These are phyloP conservation scores for Cucumis sativus DNA, from an alignment of 306 rosid species.

Conservation along the genomic window DNA sequence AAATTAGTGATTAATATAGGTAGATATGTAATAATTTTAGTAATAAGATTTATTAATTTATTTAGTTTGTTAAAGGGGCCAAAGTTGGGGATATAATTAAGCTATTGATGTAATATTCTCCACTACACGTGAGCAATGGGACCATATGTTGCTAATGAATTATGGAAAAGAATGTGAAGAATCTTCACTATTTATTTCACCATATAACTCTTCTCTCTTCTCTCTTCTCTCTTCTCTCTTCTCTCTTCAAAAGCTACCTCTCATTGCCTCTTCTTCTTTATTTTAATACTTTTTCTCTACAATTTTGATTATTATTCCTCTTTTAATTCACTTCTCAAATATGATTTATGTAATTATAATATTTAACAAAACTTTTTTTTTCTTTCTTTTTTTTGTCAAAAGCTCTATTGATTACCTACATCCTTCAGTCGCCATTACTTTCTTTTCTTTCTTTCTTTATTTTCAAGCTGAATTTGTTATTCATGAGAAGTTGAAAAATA, in stretches of 20 bases:
- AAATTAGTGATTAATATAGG: too few species aligned
- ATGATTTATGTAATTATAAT: background rate
- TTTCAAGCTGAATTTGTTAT: background rate
- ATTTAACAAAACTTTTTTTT: background rate
- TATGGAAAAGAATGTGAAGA: conserved; percentile 1
- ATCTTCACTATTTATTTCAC: conserved; percentile 7
- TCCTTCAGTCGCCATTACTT: background rate
- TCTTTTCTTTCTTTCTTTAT: background rate
- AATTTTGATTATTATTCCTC: background rate
- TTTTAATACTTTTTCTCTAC: background rate
- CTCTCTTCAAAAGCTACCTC: background rate
- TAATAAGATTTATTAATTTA: background rate
- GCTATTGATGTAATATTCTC: background rate
- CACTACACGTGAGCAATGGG: conserved; percentile 10
- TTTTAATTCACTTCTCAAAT: background rate
- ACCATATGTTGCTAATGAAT: conserved; percentile 1
- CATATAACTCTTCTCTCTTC: too few species aligned
- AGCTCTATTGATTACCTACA: background rate
- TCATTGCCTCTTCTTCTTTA: background rate
- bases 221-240: background rate
- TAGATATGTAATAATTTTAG: too few species aligned
- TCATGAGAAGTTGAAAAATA: background rate
- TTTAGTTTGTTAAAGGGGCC: background rate
- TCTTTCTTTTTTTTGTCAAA: background rate
- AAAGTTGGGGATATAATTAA: background rate